Conservation (phyloP, 306 rosid species). For the Ceratonia siliqua region DNA sequence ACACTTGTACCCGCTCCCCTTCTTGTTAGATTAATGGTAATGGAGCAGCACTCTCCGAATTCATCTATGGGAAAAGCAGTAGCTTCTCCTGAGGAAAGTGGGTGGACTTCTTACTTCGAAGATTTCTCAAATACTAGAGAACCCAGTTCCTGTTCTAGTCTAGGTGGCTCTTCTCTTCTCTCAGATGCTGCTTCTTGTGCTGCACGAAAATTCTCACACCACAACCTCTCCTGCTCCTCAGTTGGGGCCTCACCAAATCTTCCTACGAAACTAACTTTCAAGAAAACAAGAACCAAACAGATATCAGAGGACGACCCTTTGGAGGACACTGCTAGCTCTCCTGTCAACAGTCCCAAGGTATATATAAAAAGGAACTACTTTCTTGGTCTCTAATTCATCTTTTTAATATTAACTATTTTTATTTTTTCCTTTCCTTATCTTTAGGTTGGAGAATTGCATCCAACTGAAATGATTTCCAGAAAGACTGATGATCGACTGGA, state of each 20-base stretch:
- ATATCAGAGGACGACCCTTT: slow-evolving; percentile 63
- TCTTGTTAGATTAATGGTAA: slow-evolving; percentile 35
- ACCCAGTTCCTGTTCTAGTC: slow-evolving; percentile 36
- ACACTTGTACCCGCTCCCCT: neutral
- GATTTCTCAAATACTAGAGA: slow-evolving; percentile 49
- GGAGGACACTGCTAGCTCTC: slow-evolving; percentile 96
- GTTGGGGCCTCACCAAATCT: slow-evolving; percentile 10
- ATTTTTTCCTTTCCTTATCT: neutral
- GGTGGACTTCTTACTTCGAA: slow-evolving; percentile 90
- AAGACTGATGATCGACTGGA: slow-evolving; percentile 44
- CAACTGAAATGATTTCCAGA: slow-evolving; percentile 43
- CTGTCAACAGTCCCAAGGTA: slow-evolving; percentile 83
- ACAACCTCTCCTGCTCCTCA: slow-evolving; percentile 8
- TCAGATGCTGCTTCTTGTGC: slow-evolving; percentile 92
- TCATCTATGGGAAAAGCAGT: slow-evolving; percentile 43
- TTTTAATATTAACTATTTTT: no score
- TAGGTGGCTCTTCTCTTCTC: slow-evolving; percentile 68
- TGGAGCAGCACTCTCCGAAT: slow-evolving; percentile 50
- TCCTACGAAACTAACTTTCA: slow-evolving; percentile 51
- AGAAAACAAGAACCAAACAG: slow-evolving; percentile 60
- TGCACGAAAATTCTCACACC: slow-evolving; percentile 57
- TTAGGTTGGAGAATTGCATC: slow-evolving; percentile 58
- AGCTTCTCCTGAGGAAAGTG: slow-evolving; percentile 67
- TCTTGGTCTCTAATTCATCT: no score
- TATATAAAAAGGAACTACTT: no score